A percentile compares a stretch with the other conserved stretches of the same genome.
These are phyloP conservation scores for Syzygium malaccense DNA, from an alignment of 441 rosid genomes.

Conservation along the genomic window DNA sequence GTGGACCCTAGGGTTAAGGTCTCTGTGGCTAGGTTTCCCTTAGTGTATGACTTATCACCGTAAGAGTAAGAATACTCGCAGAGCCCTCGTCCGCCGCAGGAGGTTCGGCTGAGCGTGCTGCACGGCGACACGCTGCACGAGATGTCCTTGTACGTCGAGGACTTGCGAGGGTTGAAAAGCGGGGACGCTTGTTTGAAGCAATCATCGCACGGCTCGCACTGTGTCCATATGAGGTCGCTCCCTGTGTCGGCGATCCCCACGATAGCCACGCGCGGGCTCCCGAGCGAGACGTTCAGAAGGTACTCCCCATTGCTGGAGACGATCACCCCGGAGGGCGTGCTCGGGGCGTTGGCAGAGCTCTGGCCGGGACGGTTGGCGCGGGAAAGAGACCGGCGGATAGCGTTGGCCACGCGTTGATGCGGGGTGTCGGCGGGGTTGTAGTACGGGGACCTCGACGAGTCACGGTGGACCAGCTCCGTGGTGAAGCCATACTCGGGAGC, in stretches of 20 bases:
- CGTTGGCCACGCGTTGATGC: constrained; percentile 16
- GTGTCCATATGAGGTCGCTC: constrained; percentile 47
- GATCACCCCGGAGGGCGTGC: constrained; percentile 4
- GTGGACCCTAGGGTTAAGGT: constrained; percentile 23
- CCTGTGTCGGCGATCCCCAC: constrained; percentile 39
- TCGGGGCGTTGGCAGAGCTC: not conserved
- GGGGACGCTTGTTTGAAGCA: constrained; percentile 36
- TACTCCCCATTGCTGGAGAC: constrained; percentile 13
- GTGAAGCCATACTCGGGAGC: not conserved
- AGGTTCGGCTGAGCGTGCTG: not conserved
- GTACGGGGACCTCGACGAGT: constrained; percentile 35
- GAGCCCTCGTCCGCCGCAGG: not conserved
- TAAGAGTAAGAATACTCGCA: constrained; percentile 27
- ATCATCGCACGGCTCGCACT: constrained; percentile 39
- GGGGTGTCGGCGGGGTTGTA: constrained; percentile 21
- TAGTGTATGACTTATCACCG: constrained; percentile 10
- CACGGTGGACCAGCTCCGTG: constrained; percentile 29
- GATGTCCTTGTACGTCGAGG: constrained; percentile 22
- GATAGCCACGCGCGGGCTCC: constrained; percentile 29
- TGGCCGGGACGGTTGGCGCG: constrained; percentile 6
- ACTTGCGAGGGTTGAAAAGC: constrained; percentile 21
- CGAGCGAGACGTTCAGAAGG: constrained; percentile 36
- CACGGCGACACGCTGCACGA: constrained; percentile 19
- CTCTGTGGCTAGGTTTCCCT: constrained; percentile 27
- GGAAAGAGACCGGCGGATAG: constrained; percentile 16